Evolutionary conservation across 176 grass and related monocot genomes (phyloP).

Genomic region (Dendrocalamus sinicus): DNA sequence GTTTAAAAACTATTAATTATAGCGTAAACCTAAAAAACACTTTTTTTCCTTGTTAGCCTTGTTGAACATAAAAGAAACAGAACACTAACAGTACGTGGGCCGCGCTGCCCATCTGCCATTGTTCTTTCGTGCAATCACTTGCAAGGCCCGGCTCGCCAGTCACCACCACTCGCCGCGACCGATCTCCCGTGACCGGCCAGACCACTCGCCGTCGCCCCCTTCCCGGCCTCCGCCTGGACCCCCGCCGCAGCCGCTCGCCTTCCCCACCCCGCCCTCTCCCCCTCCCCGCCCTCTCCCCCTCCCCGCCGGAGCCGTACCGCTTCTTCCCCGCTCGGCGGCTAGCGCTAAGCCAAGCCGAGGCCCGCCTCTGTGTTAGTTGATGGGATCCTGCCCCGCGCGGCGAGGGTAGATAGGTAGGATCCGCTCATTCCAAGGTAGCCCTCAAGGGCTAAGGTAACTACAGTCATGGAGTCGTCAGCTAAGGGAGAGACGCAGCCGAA

Average conservation of each 20-base stretch:
- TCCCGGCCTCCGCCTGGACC: background rate
- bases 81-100: background rate
- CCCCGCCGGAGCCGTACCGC: background rate
- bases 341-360: background rate
- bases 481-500: slow-evolving; percentile 40
- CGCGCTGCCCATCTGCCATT: background rate
- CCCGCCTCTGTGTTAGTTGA: background rate
- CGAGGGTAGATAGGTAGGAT: slow-evolving; percentile 15
- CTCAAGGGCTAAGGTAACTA: background rate
- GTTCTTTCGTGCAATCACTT: too few species aligned
- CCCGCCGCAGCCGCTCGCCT: background rate
- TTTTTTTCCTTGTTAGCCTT: too few species aligned
- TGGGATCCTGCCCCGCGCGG: slow-evolving; percentile 3
- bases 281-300: background rate
- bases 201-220: background rate
- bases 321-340: background rate
- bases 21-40: too few species aligned
- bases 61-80: too few species aligned
- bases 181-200: background rate
- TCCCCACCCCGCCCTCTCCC: too few species aligned
- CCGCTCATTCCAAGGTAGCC: background rate
- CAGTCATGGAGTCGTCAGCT: slow-evolving; percentile 34
- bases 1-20: accelerated
- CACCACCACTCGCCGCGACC: background rate
- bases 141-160: background rate